Percentiles rank a stretch among this genome's conserved stretches.
These are phyloP conservation scores for Rehmannia glutinosa DNA, from an alignment of 257 asterid species.

Conservation along the genomic window DNA sequence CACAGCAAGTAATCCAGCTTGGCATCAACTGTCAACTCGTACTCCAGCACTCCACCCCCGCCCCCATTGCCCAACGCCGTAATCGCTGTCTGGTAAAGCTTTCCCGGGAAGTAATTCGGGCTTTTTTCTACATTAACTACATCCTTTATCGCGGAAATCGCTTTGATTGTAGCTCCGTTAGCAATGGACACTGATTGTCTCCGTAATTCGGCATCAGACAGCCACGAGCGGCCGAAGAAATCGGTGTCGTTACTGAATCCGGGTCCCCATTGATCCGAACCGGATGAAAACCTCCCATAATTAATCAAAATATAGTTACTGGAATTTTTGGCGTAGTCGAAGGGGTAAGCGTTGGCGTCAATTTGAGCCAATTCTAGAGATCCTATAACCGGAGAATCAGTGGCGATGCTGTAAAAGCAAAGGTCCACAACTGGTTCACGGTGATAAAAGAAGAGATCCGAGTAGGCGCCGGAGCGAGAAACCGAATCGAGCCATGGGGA, in stretches of 20 bases:
- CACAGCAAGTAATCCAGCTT: slow-evolving; percentile 80
- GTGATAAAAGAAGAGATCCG: slow-evolving; percentile 70
- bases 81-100: slow-evolving; percentile 71
- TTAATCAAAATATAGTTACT: slow-evolving; percentile 58
- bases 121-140: slow-evolving; percentile 42
- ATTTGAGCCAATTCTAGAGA: slow-evolving; percentile 57
- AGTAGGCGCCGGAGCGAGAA: slow-evolving; percentile 78
- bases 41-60: slow-evolving; percentile 64
- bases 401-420: slow-evolving; percentile 94
- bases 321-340: slow-evolving; percentile 18
- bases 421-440: slow-evolving; percentile 46
- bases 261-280: slow-evolving; percentile 92
- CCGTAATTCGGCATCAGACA: slow-evolving; percentile 52
- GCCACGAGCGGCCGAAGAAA: slow-evolving; percentile 77
- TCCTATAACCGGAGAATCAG: slow-evolving; percentile 83
- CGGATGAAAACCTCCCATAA: slow-evolving; percentile 78
- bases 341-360: slow-evolving; percentile 49
- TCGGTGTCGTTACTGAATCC: slow-evolving; percentile 88
- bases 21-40: slow-evolving; percentile 67
- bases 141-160: slow-evolving; percentile 52
- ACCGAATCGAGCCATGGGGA: slow-evolving; percentile 74
- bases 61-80: slow-evolving; percentile 42
- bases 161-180: slow-evolving; percentile 43
- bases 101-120: slow-evolving; percentile 79
- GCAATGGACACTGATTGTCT: slow-evolving; percentile 7